Conservation (phyloP, 2,329 filamentous ascomycete species). For the Pseudogymnoascus sp. region DNA sequence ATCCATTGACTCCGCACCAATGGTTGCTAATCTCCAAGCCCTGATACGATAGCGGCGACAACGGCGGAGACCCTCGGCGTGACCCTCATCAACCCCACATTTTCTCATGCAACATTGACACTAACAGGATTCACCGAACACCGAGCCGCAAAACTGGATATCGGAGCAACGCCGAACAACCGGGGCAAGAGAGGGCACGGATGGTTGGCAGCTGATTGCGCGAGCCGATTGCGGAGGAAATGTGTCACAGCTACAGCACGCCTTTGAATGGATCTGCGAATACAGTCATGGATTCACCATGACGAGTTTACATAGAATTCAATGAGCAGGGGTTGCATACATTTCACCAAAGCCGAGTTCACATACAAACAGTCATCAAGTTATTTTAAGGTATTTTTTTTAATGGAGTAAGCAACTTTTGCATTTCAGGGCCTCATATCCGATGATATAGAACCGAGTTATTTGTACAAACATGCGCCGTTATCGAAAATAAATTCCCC, state of each 20-base stretch:
- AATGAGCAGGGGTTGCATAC: too few species aligned
- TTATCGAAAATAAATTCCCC: constrained; percentile 10
- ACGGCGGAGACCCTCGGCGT: neutral
- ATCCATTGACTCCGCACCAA: neutral
- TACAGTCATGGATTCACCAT: too few species aligned
- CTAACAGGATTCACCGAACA: neutral
- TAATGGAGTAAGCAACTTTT: constrained; percentile 22
- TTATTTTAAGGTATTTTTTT: neutral
- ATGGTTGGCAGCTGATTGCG: constrained; percentile 2
- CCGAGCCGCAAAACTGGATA: constrained; percentile 4
- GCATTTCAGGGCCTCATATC: constrained; percentile 25
- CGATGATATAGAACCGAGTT: constrained; percentile 17
- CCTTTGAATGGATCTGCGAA: neutral
- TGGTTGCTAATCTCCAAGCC: neutral
- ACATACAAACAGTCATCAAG: neutral
- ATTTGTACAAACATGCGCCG: constrained; percentile 29
- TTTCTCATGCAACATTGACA: neutral
- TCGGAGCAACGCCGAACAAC: neutral
- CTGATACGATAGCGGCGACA: neutral
- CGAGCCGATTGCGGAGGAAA: constrained; percentile 19
- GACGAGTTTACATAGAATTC: too few species aligned
- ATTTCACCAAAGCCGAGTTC: neutral
- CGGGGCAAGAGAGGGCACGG: neutral
- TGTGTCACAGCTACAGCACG: neutral
- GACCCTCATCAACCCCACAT: neutral